These are phyloP conservation scores for Lepidium didymum DNA, from an alignment of 345 rosid genomes.

Conservation along the genomic window DNA sequence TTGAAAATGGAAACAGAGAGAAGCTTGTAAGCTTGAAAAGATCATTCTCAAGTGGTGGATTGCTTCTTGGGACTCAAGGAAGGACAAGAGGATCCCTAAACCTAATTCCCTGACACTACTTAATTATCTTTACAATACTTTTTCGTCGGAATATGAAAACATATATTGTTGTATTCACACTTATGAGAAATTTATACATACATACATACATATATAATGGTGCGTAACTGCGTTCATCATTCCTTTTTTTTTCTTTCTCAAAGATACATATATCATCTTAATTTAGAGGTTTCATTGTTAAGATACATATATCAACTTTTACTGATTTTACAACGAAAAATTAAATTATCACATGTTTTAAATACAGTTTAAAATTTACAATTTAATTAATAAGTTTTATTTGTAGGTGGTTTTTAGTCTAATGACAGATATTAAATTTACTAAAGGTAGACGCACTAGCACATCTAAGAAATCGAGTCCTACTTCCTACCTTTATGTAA, in stretches of 20 bases:
- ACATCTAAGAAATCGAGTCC: too few species aligned
- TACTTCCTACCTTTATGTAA: too few species aligned
- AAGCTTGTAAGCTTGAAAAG: constrained; percentile 38
- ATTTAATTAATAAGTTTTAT: not conserved
- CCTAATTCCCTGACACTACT: constrained; percentile 7
- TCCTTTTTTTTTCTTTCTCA: not conserved
- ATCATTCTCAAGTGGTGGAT: constrained; percentile 57
- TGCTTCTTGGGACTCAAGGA: constrained; percentile 38
- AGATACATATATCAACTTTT: not conserved
- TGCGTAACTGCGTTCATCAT: not conserved
- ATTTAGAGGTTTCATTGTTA: not conserved
- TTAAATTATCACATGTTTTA: too few species aligned
- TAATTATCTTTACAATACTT: not conserved
- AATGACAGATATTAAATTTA: too few species aligned
- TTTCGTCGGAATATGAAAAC: not conserved
- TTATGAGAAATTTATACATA: constrained; percentile 6
- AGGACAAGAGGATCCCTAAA: constrained; percentile 9
- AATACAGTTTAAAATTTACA: not conserved
- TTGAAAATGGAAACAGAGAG: constrained; percentile 24
- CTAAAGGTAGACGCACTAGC: too few species aligned
- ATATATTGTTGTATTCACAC: constrained; percentile 9
- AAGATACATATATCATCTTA: not conserved
- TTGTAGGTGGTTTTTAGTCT: too few species aligned
- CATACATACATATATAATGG: not conserved
- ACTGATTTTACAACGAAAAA: too few species aligned